Conservation (phyloP, 345 rosid species). For the Trapa incisa region DNA sequence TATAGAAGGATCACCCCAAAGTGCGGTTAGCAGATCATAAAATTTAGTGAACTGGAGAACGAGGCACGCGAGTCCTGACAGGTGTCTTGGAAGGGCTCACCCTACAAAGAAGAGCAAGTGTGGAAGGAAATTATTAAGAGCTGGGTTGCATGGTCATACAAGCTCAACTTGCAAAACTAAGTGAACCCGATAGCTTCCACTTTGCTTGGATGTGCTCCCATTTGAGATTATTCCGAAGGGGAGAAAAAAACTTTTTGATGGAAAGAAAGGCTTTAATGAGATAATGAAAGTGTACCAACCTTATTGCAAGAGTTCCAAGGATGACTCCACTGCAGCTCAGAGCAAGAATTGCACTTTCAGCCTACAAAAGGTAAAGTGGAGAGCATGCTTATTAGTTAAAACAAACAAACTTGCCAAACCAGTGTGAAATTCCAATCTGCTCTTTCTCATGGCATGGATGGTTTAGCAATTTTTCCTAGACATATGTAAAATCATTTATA, state of each 20-base stretch:
- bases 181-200: background rate
- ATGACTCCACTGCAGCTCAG: constrained; percentile 77
- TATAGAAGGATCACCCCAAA: background rate
- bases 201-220: background rate
- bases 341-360: constrained; percentile 89
- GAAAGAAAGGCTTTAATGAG: background rate
- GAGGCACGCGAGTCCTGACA: constrained; percentile 63
- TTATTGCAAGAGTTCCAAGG: constrained; percentile 70
- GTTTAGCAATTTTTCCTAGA: background rate
- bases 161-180: background rate
- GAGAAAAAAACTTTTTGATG: background rate
- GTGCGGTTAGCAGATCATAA: background rate
- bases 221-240: background rate
- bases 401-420: background rate
- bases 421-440: background rate
- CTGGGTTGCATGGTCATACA: background rate
- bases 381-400: background rate
- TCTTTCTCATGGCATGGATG: background rate
- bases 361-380: constrained; percentile 36
- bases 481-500: background rate
- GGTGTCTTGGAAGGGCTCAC: constrained; percentile 99
- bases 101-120: constrained; percentile 29
- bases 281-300: constrained; percentile 26
- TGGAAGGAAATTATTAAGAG: background rate
- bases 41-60: constrained; percentile 27